Evolutionary conservation across 2,329 filamentous ascomycete species (phyloP), one percentile per base, ranked within the genome.

Genomic region (Knoxdaviesia capensis): DNA sequence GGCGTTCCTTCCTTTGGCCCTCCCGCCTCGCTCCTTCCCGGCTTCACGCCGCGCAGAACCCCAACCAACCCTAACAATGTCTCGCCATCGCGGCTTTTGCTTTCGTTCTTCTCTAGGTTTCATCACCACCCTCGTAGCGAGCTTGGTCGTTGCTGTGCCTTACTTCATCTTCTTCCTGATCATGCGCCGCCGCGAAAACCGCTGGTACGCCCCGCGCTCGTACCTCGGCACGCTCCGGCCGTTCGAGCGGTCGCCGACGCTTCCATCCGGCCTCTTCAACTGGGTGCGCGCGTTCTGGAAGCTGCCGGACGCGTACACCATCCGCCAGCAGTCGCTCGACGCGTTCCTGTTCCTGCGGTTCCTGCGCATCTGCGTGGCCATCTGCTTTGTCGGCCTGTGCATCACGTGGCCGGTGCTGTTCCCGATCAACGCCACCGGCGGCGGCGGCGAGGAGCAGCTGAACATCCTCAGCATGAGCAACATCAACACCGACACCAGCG

Each of bases 381-480:
- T 92, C 49, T 87, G 80, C 59, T 71, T 96, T 38, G 78, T 88
- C 7, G 90, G 90, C 44, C 83, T 78, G 52, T 64, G 71, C 50
- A 77, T 96, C 45, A 87, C 84, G 11, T 94, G 83, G 77, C 88
- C 90, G 0, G 67, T 94, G 35, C 65, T 96, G 28, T 85, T 74
- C 51, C 87, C 90, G 0, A 64, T 96, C 56, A 92, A 96, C 57
- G 76, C 75, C 33, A 94, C 86, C 1, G 90, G 88, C 31, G 77
- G 78, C 28, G 77, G 65, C 10, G 63, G 62, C 1, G 61, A 73
- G 41, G 44, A 51, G 7, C 71, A 94, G 59, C 69, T 98, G 36
- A 77, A 94, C 53, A 61, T 82, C 3, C 66, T 98, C 48, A 79
- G 77, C 7, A 82, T 93, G 52, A 69, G 78, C 49, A 94, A 94